Evolutionary conservation across 2,329 filamentous ascomycete genomes (phyloP).

Genomic region (Cytospora piceicola): DNA sequence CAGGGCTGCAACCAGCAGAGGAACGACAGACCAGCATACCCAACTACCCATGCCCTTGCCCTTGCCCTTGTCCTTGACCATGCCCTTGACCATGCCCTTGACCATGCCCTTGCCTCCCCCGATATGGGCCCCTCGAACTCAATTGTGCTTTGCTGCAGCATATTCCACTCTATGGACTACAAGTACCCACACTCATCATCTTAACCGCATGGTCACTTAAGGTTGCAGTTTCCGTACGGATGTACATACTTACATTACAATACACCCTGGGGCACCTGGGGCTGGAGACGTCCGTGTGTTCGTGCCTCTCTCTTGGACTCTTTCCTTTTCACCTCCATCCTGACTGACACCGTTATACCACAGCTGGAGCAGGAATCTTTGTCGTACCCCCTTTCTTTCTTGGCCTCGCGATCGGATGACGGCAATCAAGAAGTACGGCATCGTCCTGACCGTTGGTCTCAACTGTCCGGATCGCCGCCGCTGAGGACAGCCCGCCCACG

Average conservation of each 20-base stretch:
- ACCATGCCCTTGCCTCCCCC: too few species aligned
- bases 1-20: neutral
- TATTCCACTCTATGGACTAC: conserved; percentile 5
- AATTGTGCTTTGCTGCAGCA: conserved; percentile 11
- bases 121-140: neutral
- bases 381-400: neutral
- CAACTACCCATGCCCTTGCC: neutral
- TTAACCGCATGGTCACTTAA: conserved; percentile 22
- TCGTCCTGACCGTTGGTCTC: conserved; percentile 15
- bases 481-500: conserved; percentile 1
- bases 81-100: neutral
- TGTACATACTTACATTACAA: too few species aligned
- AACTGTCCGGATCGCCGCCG: conserved; percentile 6
- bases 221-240: conserved; percentile 11
- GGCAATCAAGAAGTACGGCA: neutral
- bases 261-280: neutral
- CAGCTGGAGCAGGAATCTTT: conserved; percentile 9
- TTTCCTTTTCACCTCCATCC: neutral
- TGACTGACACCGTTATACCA: neutral
- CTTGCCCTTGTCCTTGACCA: too few species aligned
- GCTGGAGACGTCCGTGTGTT: neutral
- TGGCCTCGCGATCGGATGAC: conserved; percentile 8
- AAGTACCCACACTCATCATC: conserved; percentile 20
- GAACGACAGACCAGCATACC: neutral
- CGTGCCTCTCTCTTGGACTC: conserved; percentile 8